Percentiles rank a stretch among this genome's conserved stretches.
These are phyloP conservation scores for Dactylonectria estremocensis DNA, from an alignment of 2,329 filamentous ascomycete genomes.

Conservation along the genomic window DNA sequence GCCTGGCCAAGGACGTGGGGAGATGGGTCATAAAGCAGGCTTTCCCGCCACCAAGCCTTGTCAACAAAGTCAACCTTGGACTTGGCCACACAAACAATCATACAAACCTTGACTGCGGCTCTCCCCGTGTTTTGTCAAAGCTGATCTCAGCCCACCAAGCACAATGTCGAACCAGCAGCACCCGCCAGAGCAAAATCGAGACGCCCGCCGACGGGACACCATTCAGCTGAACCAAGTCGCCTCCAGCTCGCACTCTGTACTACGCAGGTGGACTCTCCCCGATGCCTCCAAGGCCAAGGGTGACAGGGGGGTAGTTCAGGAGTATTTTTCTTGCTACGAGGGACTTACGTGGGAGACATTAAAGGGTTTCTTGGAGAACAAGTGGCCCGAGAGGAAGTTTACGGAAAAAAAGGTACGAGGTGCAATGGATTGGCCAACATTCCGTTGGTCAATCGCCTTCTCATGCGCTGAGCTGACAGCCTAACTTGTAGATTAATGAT, in stretches of 20 bases:
- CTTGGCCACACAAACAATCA: neutral
- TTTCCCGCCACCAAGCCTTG: neutral
- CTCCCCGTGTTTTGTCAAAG: neutral
- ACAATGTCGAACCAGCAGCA: neutral
- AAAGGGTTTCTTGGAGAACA: conserved; percentile 1
- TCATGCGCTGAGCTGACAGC: neutral
- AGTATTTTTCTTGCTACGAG: neutral
- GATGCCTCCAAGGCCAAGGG: neutral
- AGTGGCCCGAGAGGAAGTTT: neutral
- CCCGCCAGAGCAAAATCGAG: neutral
- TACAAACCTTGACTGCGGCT: neutral
- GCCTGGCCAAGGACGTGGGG: neutral
- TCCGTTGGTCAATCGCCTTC: neutral
- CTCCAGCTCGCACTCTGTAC: neutral
- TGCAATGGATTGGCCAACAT: neutral
- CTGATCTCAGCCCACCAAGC: neutral
- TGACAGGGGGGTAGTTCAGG: neutral
- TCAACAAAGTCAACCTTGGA: neutral
- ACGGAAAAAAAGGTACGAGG: neutral
- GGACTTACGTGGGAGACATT: neutral
- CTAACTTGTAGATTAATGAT: neutral
- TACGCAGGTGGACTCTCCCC: neutral
- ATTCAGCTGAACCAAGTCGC: neutral
- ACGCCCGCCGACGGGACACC: neutral
- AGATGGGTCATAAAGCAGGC: neutral